Conservation (phyloP, 2,329 filamentous ascomycete genomes). For the Alternaria incomplexa region DNA sequence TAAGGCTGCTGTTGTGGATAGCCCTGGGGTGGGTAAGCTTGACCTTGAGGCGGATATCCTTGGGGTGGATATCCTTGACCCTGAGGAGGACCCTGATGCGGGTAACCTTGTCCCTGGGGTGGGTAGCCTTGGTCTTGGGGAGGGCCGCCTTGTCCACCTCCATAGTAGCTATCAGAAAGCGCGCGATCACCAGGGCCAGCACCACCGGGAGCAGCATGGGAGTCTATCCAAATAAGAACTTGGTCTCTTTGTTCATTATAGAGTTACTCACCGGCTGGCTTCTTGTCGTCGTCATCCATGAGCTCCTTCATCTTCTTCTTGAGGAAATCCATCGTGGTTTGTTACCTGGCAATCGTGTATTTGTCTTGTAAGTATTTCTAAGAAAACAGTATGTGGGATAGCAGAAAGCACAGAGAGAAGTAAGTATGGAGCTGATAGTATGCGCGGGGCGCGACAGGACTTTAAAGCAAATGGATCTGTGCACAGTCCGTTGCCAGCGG, state of each 20-base stretch:
- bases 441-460: constrained; percentile 15
- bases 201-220: constrained; percentile 21
- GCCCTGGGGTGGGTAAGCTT: constrained; percentile 29
- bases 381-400: not conserved
- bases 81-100: constrained; percentile 24
- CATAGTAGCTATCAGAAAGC: constrained; percentile 27
- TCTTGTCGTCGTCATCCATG: constrained; percentile 48
- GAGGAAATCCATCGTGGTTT: constrained; percentile 51
- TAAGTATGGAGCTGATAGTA: constrained; percentile 7
- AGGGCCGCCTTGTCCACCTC: constrained; percentile 12
- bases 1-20: constrained; percentile 35
- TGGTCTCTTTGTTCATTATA: not conserved
- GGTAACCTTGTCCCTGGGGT: constrained; percentile 20
- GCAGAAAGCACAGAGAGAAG: not conserved
- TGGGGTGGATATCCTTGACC: constrained; percentile 36
- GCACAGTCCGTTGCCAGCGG: constrained; percentile 16
- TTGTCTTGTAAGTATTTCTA: not conserved
- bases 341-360: not conserved
- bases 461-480: constrained; percentile 28
- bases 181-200: constrained; percentile 28
- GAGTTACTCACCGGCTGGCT: constrained; percentile 33
- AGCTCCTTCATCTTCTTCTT: constrained; percentile 56
- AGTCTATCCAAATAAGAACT: constrained; percentile 4
- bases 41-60: constrained; percentile 31
- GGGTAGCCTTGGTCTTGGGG: constrained; percentile 20